These are phyloP conservation scores for Aspergillus cejpii DNA, from an alignment of 2,329 filamentous ascomycete species.

Conservation along the genomic window DNA sequence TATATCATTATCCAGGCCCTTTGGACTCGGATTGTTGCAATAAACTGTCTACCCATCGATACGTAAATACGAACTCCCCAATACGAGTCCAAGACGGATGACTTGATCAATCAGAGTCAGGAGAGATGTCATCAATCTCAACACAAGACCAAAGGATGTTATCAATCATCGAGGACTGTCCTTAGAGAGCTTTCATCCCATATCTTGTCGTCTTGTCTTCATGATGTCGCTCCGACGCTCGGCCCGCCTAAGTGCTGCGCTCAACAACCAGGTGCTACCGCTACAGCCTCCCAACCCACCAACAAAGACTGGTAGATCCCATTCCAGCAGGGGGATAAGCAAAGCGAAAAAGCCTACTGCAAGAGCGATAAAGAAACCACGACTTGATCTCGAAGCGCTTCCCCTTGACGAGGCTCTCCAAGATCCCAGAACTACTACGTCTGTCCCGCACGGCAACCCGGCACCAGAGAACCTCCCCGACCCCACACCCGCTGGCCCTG, in stretches of 20 bases:
- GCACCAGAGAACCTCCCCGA: slow-evolving; percentile 27
- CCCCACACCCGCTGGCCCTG: slow-evolving; percentile 27
- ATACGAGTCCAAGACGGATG: too few relatives aligned
- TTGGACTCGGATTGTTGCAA: too few relatives aligned
- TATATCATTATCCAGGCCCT: too few relatives aligned
- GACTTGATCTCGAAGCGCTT: not conserved
- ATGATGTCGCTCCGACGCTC: slow-evolving; percentile 51
- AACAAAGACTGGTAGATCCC: slow-evolving; percentile 18
- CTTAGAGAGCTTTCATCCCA: not conserved
- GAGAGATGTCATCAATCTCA: too few relatives aligned
- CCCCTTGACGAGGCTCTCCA: slow-evolving; percentile 2
- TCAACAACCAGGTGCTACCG: slow-evolving; percentile 13
- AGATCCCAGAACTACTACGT: slow-evolving; percentile 6
- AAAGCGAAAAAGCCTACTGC: slow-evolving; percentile 26
- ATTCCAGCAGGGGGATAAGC: slow-evolving; percentile 23
- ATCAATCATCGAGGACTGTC: too few relatives aligned
- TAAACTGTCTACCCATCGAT: too few relatives aligned
- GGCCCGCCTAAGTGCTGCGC: slow-evolving; percentile 39
- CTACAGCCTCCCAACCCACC: slow-evolving; percentile 17
- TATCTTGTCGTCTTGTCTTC: not conserved
- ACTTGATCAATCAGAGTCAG: too few relatives aligned
- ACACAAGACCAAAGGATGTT: too few relatives aligned
- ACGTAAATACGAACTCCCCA: too few relatives aligned
- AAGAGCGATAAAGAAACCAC: slow-evolving; percentile 18
- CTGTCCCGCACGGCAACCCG: slow-evolving; percentile 24